phyloP scores from a whole-genome alignment of 1,284 basidiomycete genomes.

The Cryptococcus amylolentus region DNA sequence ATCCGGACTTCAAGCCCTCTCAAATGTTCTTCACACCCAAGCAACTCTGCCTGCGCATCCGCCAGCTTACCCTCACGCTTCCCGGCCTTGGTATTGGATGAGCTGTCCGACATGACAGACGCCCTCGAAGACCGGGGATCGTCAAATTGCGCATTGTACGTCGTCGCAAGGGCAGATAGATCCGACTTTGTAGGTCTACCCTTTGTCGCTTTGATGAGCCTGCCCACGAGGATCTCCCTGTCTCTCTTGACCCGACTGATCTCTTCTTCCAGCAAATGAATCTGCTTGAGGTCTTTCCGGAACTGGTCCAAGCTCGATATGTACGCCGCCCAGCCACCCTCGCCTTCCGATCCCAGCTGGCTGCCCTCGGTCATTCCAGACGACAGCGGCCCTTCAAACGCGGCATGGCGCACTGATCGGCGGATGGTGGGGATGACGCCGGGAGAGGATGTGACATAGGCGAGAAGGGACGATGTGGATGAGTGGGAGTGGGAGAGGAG shows the following conservation, averaged over 20 bases:
- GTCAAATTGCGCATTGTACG: conserved; percentile 13
- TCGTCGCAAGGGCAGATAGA: conserved; percentile 36
- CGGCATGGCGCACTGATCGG: conserved; percentile 46
- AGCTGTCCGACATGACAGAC: conserved; percentile 32
- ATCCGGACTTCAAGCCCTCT: conserved; percentile 44
- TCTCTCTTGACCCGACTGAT: conserved; percentile 47
- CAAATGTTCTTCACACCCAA: conserved; percentile 50
- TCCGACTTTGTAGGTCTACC: conserved; percentile 45
- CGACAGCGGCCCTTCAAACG: conserved; percentile 48
- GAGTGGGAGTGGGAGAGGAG: conserved; percentile 50
- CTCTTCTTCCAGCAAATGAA: conserved; percentile 50
- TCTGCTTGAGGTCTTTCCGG: conserved; percentile 49
- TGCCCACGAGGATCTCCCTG: conserved; percentile 47
- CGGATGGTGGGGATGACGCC: conserved; percentile 46
- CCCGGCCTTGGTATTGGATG: conserved; percentile 31
- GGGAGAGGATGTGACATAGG: conserved; percentile 50
- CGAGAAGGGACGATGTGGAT: conserved; percentile 49
- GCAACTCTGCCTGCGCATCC: conserved; percentile 48
- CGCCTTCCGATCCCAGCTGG: conserved; percentile 9
- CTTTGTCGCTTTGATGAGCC: conserved; percentile 50
- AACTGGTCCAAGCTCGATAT: conserved; percentile 45
- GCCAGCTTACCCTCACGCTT: conserved; percentile 46
- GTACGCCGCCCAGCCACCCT: conserved; percentile 47
- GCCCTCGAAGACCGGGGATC: conserved; percentile 23
- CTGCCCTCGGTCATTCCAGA: conserved; percentile 21